A percentile compares a stretch with the other conserved stretches of the same genome.
Evolutionary conservation across 768 basidiomycete species (phyloP).

Genomic region (Porphyrellus cyaneotinctus): DNA sequence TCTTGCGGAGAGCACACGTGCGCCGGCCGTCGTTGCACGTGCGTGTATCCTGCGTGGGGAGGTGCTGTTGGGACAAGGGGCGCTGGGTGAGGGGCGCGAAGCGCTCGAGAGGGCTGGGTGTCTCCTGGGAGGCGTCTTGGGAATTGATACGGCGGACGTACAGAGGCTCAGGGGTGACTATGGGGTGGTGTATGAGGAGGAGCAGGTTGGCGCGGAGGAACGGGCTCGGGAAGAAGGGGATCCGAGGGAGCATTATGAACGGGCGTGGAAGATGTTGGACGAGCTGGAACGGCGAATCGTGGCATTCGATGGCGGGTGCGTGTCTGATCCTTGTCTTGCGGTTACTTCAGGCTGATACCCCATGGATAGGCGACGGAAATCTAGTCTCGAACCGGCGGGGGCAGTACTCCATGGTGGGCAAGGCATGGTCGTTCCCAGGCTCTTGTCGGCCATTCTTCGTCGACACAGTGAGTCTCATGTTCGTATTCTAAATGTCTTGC

Average conservation of each 20-base stretch:
- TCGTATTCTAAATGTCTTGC: conserved; percentile 1
- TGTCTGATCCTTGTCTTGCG: neutral
- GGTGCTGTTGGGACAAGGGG: conserved; percentile 60
- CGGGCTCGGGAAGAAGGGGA: conserved; percentile 28
- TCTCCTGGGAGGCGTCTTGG: conserved; percentile 43
- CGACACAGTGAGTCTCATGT: conserved; percentile 55
- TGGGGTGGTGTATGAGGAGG: conserved; percentile 21
- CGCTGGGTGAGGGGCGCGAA: conserved; percentile 52
- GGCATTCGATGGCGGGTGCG: conserved; percentile 51
- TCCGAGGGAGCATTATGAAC: conserved; percentile 51
- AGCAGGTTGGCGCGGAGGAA: conserved; percentile 34
- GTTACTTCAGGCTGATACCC: neutral
- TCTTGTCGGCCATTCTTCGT: conserved; percentile 58
- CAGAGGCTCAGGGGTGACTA: conserved; percentile 54
- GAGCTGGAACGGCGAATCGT: conserved; percentile 56
- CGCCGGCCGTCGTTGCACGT: conserved; percentile 59
- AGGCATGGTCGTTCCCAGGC: conserved; percentile 55
- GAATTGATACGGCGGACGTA: conserved; percentile 57
- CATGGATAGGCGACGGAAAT: conserved; percentile 40
- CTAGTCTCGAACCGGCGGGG: conserved; percentile 34
- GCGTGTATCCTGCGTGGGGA: conserved; percentile 68
- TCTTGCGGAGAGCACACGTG: conserved; percentile 64
- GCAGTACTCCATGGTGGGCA: conserved; percentile 25
- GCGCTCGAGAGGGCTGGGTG: conserved; percentile 49
- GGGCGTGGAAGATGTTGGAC: conserved; percentile 55